Evolutionary conservation across 192 early-diverging fungal species (phyloP).

Genomic region (Spizellomyces punctatus): DNA sequence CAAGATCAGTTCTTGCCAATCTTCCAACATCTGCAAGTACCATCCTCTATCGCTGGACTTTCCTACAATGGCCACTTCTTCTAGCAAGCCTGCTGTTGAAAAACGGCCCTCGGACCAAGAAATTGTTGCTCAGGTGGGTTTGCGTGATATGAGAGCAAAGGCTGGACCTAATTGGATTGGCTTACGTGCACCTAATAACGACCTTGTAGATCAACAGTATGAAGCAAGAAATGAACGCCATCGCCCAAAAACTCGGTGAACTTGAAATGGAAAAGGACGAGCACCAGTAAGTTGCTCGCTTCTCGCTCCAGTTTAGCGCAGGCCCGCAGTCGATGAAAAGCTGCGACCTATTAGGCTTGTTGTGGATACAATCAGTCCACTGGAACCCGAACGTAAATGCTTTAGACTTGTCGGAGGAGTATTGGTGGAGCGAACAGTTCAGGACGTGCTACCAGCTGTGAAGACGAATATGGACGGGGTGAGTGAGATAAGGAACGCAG

Average conservation of each 20-base stretch:
- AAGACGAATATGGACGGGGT: slow-evolving; percentile 85
- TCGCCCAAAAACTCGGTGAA: slow-evolving; percentile 92
- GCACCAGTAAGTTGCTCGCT: slow-evolving; percentile 68
- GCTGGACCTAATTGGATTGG: background rate
- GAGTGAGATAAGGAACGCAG: slow-evolving; percentile 2
- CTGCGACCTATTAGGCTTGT: slow-evolving; percentile 61
- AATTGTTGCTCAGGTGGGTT: slow-evolving; percentile 49
- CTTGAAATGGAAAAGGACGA: slow-evolving; percentile 92
- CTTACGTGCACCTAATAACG: background rate
- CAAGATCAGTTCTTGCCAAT: too few relatives aligned
- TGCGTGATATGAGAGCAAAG: background rate
- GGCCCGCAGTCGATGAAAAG: background rate
- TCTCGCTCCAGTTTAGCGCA: background rate
- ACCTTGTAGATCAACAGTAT: slow-evolving; percentile 59
- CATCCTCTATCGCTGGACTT: background rate
- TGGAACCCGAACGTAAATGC: slow-evolving; percentile 84
- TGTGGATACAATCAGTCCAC: slow-evolving; percentile 88
- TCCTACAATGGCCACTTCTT: slow-evolving; percentile 14
- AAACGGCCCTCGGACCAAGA: slow-evolving; percentile 65
- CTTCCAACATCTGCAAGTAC: too few relatives aligned
- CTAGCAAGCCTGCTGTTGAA: slow-evolving; percentile 15
- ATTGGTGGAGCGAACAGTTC: slow-evolving; percentile 88
- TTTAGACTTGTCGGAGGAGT: slow-evolving; percentile 94
- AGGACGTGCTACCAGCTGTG: slow-evolving; percentile 88
- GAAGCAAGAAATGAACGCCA: slow-evolving; percentile 79